Evolutionary conservation across 805 yeast genomes (phyloP).

Genomic region (Jamesozyma jinghongensis): DNA sequence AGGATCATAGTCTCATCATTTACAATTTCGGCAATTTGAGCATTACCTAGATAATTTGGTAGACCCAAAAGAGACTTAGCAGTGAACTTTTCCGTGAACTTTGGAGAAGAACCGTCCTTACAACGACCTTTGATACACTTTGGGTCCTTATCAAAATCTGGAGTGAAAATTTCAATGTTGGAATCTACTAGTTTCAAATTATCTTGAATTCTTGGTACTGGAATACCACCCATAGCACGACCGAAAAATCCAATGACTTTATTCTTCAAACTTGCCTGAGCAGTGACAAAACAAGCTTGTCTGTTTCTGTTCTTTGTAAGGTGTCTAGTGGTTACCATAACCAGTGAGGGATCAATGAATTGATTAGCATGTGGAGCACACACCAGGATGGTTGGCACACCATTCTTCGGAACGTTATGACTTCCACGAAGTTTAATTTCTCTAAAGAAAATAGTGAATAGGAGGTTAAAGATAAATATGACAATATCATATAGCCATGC

Average conservation of each 20-base stretch:
- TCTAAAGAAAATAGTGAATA: slow-evolving; percentile 47
- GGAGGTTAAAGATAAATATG: slow-evolving; percentile 21
- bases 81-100: slow-evolving; percentile 55
- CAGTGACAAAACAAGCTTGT: slow-evolving; percentile 69
- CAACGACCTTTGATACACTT: slow-evolving; percentile 49
- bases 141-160: slow-evolving; percentile 40
- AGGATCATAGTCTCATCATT: slow-evolving; percentile 65
- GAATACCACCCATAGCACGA: slow-evolving; percentile 65
- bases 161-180: slow-evolving; percentile 50
- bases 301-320: slow-evolving; percentile 41
- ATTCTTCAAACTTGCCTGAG: slow-evolving; percentile 60
- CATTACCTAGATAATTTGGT: slow-evolving; percentile 69
- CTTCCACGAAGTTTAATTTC: slow-evolving; percentile 67
- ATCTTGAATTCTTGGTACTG: slow-evolving; percentile 89
- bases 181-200: slow-evolving; percentile 52
- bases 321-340: slow-evolving; percentile 64
- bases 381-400: slow-evolving; percentile 57
- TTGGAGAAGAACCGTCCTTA: slow-evolving; percentile 8
- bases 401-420: slow-evolving; percentile 23
- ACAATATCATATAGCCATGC: slow-evolving; percentile 27
- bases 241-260: slow-evolving; percentile 69
- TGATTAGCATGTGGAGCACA: slow-evolving; percentile 86
- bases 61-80: slow-evolving; percentile 61
- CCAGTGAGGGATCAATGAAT: slow-evolving; percentile 70
- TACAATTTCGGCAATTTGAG: slow-evolving; percentile 55